A percentile compares a stretch with the other conserved stretches of the same genome.
Conservation (phyloP, 2,329 filamentous ascomycete genomes). For the Sclerotinia glacialis region DNA sequence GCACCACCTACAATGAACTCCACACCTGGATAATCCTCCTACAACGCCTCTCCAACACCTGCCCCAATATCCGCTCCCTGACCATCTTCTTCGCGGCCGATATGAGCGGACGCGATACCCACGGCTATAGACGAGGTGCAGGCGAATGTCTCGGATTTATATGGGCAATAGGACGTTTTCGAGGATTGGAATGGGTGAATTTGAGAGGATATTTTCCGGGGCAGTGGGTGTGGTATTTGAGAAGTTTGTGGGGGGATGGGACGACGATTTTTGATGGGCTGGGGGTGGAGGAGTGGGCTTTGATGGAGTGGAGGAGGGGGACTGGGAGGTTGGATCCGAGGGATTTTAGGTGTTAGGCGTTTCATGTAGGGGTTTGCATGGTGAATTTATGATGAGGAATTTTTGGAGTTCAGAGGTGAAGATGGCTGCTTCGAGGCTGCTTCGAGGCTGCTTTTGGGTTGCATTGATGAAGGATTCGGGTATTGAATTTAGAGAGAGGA, state of each 20-base stretch:
- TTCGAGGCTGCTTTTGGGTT: too few relatives aligned
- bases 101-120: background rate
- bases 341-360: background rate
- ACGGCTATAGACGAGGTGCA: background rate
- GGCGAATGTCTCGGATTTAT: background rate
- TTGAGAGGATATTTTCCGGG: background rate
- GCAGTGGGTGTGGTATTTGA: constrained; percentile 16
- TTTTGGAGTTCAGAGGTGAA: too few relatives aligned
- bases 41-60: background rate
- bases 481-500: background rate
- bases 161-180: background rate
- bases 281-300: background rate
- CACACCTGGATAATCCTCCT: background rate
- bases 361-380: background rate
- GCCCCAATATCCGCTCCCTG: background rate
- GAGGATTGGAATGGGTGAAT: background rate
- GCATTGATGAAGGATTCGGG: background rate
- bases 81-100: background rate
- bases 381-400: too few relatives aligned
- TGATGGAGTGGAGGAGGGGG: background rate
- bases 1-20: background rate
- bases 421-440: background rate
- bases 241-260: background rate
- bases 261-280: background rate
- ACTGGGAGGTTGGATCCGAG: constrained; percentile 7